phyloP scores from a whole-genome alignment of 139 green algal genomes.

The Mychonastes homosphaera region DNA sequence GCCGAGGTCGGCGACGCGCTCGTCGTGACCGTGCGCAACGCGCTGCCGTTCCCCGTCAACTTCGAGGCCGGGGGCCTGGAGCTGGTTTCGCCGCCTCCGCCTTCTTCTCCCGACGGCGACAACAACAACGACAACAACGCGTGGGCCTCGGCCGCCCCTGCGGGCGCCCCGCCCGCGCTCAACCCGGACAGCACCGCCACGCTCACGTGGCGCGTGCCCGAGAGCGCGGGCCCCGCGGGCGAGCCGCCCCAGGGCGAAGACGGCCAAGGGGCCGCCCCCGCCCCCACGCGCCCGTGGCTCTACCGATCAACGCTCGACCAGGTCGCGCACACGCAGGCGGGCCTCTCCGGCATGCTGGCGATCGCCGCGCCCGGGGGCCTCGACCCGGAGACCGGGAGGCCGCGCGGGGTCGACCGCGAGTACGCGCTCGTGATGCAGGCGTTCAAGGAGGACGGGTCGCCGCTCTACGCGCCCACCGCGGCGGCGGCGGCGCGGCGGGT shows the following conservation, averaged over 20 bases:
- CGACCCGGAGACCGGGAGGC: neutral
- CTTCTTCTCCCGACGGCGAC: neutral
- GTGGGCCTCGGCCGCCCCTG: neutral
- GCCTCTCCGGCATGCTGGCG: conserved; percentile 24
- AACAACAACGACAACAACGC: neutral
- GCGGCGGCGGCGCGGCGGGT: neutral
- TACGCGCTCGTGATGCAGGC: conserved; percentile 26
- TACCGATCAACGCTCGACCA: conserved; percentile 28
- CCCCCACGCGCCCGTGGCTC: conserved; percentile 15
- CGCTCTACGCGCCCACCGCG: neutral
- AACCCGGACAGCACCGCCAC: neutral
- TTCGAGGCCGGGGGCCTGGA: conserved; percentile 22
- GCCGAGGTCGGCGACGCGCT: conserved; percentile 36
- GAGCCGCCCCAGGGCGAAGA: no score
- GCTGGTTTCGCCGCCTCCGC: neutral
- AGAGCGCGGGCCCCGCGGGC: conserved; percentile 15
- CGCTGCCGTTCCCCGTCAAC: conserved; percentile 35
- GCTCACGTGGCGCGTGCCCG: conserved; percentile 22
- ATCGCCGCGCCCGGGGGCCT: conserved; percentile 12
- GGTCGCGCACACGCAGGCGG: conserved; percentile 21
- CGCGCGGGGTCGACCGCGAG: conserved; percentile 24
- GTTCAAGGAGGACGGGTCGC: neutral
- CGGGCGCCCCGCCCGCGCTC: neutral
- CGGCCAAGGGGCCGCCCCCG: conserved; percentile 6
- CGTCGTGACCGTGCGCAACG: conserved; percentile 30